Evolutionary conservation across 2,329 filamentous ascomycete species (phyloP).

Genomic region (Cadophora luteo-olivacea): DNA sequence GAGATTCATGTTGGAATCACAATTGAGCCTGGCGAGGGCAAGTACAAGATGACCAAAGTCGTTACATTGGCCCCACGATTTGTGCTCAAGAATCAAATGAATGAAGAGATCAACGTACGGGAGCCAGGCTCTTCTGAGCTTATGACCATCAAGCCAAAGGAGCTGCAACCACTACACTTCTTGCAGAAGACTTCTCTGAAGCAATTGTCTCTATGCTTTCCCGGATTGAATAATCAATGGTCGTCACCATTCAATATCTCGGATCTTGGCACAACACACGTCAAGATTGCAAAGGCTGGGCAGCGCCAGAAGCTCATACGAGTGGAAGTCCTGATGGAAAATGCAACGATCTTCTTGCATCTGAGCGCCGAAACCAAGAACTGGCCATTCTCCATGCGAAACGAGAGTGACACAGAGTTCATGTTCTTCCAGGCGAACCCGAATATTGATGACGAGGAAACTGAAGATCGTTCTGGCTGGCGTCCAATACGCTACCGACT

Average conservation of each 20-base stretch:
- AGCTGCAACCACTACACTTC: conserved; percentile 87
- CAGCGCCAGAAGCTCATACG: conserved; percentile 89
- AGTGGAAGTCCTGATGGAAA: conserved; percentile 89
- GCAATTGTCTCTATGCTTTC: conserved; percentile 91
- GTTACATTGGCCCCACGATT: conserved; percentile 93
- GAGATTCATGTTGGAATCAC: conserved; percentile 94
- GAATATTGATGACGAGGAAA: conserved; percentile 88
- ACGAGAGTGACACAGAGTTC: conserved; percentile 96
- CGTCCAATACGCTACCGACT: conserved; percentile 90
- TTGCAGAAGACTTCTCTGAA: conserved; percentile 83
- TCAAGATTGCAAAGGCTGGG: conserved; percentile 91
- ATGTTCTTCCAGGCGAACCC: conserved; percentile 96
- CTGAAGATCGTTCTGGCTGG: conserved; percentile 85
- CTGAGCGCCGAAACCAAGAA: conserved; percentile 90
- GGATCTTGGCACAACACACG: conserved; percentile 87
- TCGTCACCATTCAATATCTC: conserved; percentile 98
- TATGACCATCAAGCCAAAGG: conserved; percentile 77
- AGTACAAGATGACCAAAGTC: conserved; percentile 97
- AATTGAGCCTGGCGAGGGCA: conserved; percentile 89
- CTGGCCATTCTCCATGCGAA: conserved; percentile 98
- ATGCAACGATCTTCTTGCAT: conserved; percentile 91
- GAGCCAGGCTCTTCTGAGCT: conserved; percentile 92
- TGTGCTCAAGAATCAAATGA: conserved; percentile 90
- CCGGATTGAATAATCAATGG: conserved; percentile 96
- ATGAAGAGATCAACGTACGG: conserved; percentile 85